Conservation (phyloP, 129 eudicot genomes). For the Calendula officinalis region DNA sequence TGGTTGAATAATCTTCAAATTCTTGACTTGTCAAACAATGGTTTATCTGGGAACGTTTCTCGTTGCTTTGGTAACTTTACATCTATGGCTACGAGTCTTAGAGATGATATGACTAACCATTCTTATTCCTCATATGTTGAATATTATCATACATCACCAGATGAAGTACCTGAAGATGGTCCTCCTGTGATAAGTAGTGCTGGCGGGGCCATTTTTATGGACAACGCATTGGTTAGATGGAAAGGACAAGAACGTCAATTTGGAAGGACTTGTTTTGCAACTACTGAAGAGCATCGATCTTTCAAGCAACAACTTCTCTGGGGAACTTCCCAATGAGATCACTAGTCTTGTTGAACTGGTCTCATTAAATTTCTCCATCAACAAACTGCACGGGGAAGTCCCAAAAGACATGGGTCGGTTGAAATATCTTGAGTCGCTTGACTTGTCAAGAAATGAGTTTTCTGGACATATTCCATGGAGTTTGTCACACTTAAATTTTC, state of each 20-base stretch:
- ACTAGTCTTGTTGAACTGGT: constrained; percentile 26
- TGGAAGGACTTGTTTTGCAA: too few species aligned
- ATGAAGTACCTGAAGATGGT: too few species aligned
- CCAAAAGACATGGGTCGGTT: constrained; percentile 20
- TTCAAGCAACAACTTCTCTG: constrained; percentile 25
- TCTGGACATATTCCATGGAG: constrained; percentile 24
- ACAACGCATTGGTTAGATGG: constrained; percentile 23
- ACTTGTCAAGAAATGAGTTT: constrained; percentile 19
- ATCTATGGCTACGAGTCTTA: constrained; percentile 9
- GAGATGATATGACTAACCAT: background rate
- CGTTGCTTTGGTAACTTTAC: constrained; percentile 22
- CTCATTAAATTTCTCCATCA: constrained; percentile 28
- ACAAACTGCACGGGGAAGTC: constrained; percentile 25
- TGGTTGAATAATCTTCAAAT: constrained; percentile 19
- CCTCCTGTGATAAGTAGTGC: too few species aligned
- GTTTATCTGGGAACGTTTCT: constrained; percentile 27
- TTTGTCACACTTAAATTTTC: constrained; percentile 2
- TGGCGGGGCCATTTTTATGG: background rate
- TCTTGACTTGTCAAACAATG: constrained; percentile 35
- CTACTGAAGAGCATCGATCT: constrained; percentile 33
- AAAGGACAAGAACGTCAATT: constrained; percentile 23
- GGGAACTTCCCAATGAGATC: constrained; percentile 19
- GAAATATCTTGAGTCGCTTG: constrained; percentile 26
- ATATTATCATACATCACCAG: background rate
- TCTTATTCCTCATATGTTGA: background rate